Conservation (phyloP, 2,329 filamentous ascomycete species). For the Pseudogymnoascus sp. region DNA sequence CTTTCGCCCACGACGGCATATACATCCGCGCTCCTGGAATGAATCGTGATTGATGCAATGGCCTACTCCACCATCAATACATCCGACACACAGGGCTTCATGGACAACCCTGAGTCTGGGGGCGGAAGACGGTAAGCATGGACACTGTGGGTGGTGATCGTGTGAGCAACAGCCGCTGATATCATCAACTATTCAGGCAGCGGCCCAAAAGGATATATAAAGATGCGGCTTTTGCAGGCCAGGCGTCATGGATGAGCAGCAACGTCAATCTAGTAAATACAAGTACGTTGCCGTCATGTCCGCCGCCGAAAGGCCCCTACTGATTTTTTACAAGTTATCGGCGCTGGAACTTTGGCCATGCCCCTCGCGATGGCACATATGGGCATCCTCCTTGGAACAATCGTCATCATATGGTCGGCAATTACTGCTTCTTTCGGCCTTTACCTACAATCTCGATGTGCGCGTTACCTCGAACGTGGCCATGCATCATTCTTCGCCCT, state of each 20-base stretch:
- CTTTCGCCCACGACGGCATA: neutral
- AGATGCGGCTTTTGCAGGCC: constrained; percentile 57
- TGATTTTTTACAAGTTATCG: constrained; percentile 59
- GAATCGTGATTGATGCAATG: neutral
- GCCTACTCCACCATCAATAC: neutral
- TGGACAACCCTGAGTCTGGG: neutral
- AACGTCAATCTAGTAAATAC: constrained; percentile 95
- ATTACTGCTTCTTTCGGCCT: constrained; percentile 83
- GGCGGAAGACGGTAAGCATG: neutral
- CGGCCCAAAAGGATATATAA: constrained; percentile 44
- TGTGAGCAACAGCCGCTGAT: constrained; percentile 5
- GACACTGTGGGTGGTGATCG: neutral
- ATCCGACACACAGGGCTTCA: neutral
- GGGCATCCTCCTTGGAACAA: constrained; percentile 75
- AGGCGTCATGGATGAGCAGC: constrained; percentile 83
- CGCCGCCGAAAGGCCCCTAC: constrained; percentile 15
- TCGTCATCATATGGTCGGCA: constrained; percentile 87
- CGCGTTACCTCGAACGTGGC: constrained; percentile 84
- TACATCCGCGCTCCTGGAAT: neutral
- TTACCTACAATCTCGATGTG: constrained; percentile 88
- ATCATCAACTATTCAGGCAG: constrained; percentile 15
- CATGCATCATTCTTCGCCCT: constrained; percentile 91
- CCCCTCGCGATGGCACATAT: constrained; percentile 93
- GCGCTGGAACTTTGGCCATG: constrained; percentile 90
- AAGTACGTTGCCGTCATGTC: constrained; percentile 47